These are phyloP conservation scores for Pseudogymnoascus sp. DNA, from an alignment of 2,329 filamentous ascomycete species.

Conservation along the genomic window DNA sequence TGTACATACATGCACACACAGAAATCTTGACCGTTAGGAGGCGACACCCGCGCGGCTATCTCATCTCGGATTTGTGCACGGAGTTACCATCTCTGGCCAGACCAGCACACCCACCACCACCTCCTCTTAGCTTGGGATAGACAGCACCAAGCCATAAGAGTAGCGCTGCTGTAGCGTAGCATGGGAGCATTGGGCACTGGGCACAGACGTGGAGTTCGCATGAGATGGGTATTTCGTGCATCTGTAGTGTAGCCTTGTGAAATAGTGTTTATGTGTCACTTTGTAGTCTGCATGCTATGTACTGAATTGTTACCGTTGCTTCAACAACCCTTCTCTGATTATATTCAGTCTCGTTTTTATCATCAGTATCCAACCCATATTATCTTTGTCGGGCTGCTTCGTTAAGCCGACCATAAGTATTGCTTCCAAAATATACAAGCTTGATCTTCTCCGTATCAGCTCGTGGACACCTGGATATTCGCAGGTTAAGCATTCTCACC, in stretches of 20 bases:
- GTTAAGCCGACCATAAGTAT: not conserved
- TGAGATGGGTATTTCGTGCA: not conserved
- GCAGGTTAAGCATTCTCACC: not conserved
- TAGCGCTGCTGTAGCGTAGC: constrained; percentile 1
- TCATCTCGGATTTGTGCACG: not conserved
- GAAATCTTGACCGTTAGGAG: not conserved
- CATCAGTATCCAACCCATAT: not conserved
- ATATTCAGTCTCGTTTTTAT: not conserved
- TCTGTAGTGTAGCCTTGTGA: constrained; percentile 3
- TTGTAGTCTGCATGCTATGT: not conserved
- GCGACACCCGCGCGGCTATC: constrained; percentile 3
- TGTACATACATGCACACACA: not conserved
- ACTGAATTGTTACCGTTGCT: not conserved
- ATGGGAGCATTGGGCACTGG: not conserved
- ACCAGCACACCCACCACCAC: not conserved
- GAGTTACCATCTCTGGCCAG: not conserved
- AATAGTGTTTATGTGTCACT: constrained; percentile 1
- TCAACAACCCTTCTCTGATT: not conserved
- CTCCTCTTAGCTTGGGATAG: not conserved
- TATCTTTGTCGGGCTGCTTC: not conserved
- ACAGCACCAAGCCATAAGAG: not conserved
- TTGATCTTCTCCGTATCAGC: not conserved
- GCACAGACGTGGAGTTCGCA: constrained; percentile 8
- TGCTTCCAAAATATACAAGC: not conserved
- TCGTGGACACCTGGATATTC: not conserved